Evolutionary conservation across 1,284 basidiomycete genomes (phyloP).

Genomic region (Rhodotorula sp.): DNA sequence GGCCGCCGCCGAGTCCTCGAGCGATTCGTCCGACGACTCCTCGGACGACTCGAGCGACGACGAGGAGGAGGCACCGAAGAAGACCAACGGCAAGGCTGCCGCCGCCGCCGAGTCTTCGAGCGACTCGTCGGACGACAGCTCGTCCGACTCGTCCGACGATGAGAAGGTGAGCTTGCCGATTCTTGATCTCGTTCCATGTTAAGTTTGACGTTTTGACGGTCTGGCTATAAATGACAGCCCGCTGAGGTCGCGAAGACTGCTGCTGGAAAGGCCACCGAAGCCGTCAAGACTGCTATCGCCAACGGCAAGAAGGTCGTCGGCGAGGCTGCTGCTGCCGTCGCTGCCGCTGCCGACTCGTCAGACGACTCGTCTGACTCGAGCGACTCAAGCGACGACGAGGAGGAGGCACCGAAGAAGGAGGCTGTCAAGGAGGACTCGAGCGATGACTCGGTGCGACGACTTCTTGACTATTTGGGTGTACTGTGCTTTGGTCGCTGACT

Average conservation of each 20-base stretch:
- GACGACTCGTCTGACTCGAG: constrained; percentile 18
- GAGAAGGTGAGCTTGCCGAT: constrained; percentile 37
- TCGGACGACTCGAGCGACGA: constrained; percentile 36
- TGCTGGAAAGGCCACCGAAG: constrained; percentile 26
- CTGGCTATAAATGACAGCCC: constrained; percentile 13
- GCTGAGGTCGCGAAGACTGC: constrained; percentile 29
- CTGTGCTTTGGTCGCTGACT: constrained; percentile 8
- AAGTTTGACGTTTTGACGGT: too few relatives aligned
- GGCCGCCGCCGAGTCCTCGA: constrained; percentile 31
- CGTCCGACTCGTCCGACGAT: constrained; percentile 20
- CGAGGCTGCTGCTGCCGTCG: constrained; percentile 32
- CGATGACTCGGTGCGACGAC: not conserved
- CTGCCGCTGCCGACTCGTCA: constrained; percentile 35
- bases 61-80: constrained; percentile 36
- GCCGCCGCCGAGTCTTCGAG: constrained; percentile 15
- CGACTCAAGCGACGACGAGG: constrained; percentile 2
- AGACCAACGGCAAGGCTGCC: constrained; percentile 38
- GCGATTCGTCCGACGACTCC: constrained; percentile 12
- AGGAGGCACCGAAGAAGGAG: not conserved
- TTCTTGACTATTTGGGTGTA: too few relatives aligned
- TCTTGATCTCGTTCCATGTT: too few relatives aligned
- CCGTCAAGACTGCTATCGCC: constrained; percentile 15
- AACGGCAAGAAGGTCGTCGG: constrained; percentile 24
- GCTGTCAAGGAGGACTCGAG: not conserved
- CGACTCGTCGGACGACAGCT: constrained; percentile 31